Conservation (phyloP, 2,329 filamentous ascomycete genomes). For the Coniochaeta ligniaria region DNA sequence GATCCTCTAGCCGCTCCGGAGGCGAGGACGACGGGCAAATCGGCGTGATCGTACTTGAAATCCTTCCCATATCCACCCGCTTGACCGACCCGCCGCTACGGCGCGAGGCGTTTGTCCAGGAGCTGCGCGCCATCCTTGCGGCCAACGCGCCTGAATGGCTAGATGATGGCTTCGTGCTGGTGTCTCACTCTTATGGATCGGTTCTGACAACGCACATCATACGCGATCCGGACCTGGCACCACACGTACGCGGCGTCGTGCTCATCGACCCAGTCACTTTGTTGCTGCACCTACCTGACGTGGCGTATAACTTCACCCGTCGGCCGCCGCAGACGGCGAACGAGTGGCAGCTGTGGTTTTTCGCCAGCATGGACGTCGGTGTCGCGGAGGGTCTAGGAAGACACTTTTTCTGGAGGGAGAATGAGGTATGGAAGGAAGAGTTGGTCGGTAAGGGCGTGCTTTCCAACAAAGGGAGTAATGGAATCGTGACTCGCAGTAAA, state of each 20-base stretch:
- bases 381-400: conserved; percentile 57
- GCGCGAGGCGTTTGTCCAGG: conserved; percentile 44
- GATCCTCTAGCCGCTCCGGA: conserved; percentile 18
- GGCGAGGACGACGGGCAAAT: conserved; percentile 33
- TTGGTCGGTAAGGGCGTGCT: conserved; percentile 20
- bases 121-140: conserved; percentile 50
- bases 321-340: conserved; percentile 49
- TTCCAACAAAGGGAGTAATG: not conserved
- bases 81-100: conserved; percentile 46
- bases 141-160: conserved; percentile 35
- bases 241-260: conserved; percentile 41
- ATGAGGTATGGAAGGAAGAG: conserved; percentile 64
- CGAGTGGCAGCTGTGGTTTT: conserved; percentile 65
- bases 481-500: not conserved
- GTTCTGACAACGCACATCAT: conserved; percentile 57
- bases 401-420: conserved; percentile 67
- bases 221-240: conserved; percentile 34
- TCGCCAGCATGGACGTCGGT: conserved; percentile 60
- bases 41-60: conserved; percentile 59
- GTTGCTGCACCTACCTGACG: conserved; percentile 60
- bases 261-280: conserved; percentile 58
- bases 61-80: conserved; percentile 59
- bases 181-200: conserved; percentile 58
- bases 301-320: conserved; percentile 65
- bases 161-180: conserved; percentile 50